Base-by-base conservation (phyloP, 2,329 filamentous ascomycete species). In the Aspergillus fijiensis region DNA sequence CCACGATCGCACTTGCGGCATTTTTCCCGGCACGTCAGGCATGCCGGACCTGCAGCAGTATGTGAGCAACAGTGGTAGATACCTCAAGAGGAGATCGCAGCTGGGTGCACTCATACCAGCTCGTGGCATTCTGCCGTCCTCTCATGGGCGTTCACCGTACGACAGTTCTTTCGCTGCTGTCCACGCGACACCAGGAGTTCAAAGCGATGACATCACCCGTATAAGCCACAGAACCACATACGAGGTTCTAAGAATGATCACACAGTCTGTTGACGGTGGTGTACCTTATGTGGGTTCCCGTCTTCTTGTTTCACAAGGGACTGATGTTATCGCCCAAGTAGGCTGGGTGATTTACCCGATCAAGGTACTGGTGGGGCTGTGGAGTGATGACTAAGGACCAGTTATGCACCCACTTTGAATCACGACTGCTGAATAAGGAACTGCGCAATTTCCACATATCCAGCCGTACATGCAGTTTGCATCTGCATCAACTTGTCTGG, bases 1-100 rank as follows among this genome's bases (percentile, higher is more conserved):
- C 60, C 63, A 2, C 70, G 70, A 55, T 74, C 71, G 53, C 72
- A 74, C 62, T 66, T 67, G 19, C 71, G 69, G 48, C 69, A 73
- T 57, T 74, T 74, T 58, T 73, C 67, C 59, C 71, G 67, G 55
- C 72, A 74, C 58, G 72, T 74, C 59, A 69, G 58, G 58, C 72
- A 74, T 48, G 72, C 71, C 23, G 72, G 68, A 51, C 67, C 72
- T 73, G 53, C 27, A 25, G 31, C 14, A 49, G n/a, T 25, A 33
- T 10, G 21, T 55, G 25, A 55, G 53, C n/a, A 55, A 35, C 42
- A 25, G 39, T 45, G 39, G 14, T 16, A 45, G 39, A 45, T 19
- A 45, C 14, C 39, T 19, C 39, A 23, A 29, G 27, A 12, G 21
- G 6, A 31, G 5, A 4, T 23, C 14, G 23, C 25, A 16, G n/a